Percentiles rank a stretch among this genome's conserved stretches.
phyloP scores from a whole-genome alignment of 2,329 filamentous ascomycete species.

The Daldinia eschscholtzii region DNA sequence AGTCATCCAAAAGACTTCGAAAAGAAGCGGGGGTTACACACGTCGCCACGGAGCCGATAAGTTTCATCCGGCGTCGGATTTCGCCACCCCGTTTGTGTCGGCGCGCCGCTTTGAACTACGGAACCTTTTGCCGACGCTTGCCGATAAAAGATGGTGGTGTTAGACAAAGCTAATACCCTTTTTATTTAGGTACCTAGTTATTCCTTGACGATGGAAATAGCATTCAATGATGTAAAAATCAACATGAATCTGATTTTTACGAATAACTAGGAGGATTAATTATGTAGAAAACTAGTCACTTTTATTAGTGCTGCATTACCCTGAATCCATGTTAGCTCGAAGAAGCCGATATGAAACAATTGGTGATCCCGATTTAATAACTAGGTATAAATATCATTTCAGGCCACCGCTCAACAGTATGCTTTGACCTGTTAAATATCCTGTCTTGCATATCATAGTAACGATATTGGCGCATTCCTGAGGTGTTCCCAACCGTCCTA shows the following conservation, averaged over 20 bases:
- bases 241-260: neutral
- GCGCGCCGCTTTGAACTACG: constrained; percentile 1
- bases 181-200: neutral
- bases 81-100: constrained; percentile 34
- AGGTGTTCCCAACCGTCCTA: constrained; percentile 68
- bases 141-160: constrained; percentile 10
- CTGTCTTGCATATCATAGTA: constrained; percentile 70
- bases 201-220: neutral
- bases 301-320: constrained; percentile 2
- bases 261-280: neutral
- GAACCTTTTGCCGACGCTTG: constrained; percentile 20
- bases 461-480: constrained; percentile 72
- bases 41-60: constrained; percentile 31
- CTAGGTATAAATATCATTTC: constrained; percentile 49
- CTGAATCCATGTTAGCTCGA: neutral
- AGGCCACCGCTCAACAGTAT: constrained; percentile 65
- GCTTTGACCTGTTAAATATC: constrained; percentile 70
- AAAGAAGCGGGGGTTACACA: constrained; percentile 14
- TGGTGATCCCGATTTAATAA: neutral
- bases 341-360: neutral
- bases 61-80: constrained; percentile 33
- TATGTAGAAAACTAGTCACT: neutral
- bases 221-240: neutral
- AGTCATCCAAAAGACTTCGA: constrained; percentile 9
- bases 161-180: neutral